phyloP scores from a whole-genome alignment of 1,284 basidiomycete genomes.

The Puccinia brachypodii region DNA sequence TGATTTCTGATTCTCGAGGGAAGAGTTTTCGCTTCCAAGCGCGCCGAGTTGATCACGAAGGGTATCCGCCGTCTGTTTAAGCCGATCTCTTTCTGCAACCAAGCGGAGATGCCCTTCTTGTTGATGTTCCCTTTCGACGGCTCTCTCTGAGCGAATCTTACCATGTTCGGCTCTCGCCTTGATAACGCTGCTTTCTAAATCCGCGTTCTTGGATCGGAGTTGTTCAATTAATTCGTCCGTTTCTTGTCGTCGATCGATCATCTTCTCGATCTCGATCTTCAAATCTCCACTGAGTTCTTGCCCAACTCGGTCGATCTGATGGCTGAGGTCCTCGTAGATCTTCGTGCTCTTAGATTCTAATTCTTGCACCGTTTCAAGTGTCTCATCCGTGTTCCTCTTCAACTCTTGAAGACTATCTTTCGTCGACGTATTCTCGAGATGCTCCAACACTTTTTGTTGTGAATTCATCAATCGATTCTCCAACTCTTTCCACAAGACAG shows the following conservation, averaged over 20 bases:
- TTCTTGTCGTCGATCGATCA: background rate
- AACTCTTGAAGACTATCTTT: background rate
- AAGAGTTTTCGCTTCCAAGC: background rate
- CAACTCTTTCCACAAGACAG: conserved; percentile 6
- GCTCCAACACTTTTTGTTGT: background rate
- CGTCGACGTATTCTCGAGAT: background rate
- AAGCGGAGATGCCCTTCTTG: conserved; percentile 1
- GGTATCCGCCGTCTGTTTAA: background rate
- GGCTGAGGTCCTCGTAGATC: conserved; percentile 28
- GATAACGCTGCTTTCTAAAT: conserved; percentile 22
- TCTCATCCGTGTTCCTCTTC: conserved; percentile 1
- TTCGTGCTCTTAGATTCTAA: conserved; percentile 21
- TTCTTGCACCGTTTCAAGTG: conserved; percentile 1
- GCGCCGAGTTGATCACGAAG: background rate
- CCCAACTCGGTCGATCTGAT: conserved; percentile 1
- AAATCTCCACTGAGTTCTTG: conserved; percentile 1
- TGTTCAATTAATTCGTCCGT: conserved; percentile 21
- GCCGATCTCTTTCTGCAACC: background rate
- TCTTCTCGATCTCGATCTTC: background rate
- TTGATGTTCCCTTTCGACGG: conserved; percentile 31
- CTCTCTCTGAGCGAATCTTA: conserved; percentile 40
- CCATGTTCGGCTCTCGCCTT: conserved; percentile 43
- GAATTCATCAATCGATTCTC: background rate
- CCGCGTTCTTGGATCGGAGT: conserved; percentile 13
- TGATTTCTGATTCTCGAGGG: background rate